phyloP scores from a whole-genome alignment of 140 eudicot species.

The Eryngium alpinum region DNA sequence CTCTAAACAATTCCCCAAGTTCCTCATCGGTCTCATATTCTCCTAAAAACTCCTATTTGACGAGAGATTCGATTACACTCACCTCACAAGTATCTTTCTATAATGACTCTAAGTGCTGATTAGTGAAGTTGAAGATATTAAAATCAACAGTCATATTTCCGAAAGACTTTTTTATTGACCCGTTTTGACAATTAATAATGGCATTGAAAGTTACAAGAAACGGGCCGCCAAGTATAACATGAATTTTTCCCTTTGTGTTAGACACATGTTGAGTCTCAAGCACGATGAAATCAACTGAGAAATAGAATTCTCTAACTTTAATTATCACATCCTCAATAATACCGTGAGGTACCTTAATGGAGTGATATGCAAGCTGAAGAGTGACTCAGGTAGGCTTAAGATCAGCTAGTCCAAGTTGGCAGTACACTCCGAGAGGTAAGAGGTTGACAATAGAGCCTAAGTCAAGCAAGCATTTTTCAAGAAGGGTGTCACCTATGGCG shows the following conservation, averaged over 20 bases:
- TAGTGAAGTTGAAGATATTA: constrained; percentile 7
- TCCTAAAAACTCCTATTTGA: background rate
- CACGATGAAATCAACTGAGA: no score
- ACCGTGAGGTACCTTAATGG: no score
- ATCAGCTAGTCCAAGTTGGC: no score
- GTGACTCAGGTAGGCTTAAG: no score
- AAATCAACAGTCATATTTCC: constrained; percentile 12
- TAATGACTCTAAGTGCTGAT: constrained; percentile 1
- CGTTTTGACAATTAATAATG: constrained; percentile 10
- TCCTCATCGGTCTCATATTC: background rate
- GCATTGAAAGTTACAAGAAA: constrained; percentile 14
- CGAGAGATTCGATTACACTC: background rate
- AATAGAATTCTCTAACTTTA: no score
- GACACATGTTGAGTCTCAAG: background rate
- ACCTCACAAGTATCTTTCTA: constrained; percentile 2
- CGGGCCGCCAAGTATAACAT: constrained; percentile 12
- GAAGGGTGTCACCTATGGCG: no score
- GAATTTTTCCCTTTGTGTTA: background rate
- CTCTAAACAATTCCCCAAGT: background rate
- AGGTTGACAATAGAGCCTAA: no score
- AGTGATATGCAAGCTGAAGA: no score
- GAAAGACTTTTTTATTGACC: constrained; percentile 9
- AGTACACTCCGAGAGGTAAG: no score
- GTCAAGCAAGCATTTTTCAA: no score
- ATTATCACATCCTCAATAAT: no score